phyloP scores from a whole-genome alignment of 2,329 filamentous ascomycete genomes.

The Trichophyton rubrum region DNA sequence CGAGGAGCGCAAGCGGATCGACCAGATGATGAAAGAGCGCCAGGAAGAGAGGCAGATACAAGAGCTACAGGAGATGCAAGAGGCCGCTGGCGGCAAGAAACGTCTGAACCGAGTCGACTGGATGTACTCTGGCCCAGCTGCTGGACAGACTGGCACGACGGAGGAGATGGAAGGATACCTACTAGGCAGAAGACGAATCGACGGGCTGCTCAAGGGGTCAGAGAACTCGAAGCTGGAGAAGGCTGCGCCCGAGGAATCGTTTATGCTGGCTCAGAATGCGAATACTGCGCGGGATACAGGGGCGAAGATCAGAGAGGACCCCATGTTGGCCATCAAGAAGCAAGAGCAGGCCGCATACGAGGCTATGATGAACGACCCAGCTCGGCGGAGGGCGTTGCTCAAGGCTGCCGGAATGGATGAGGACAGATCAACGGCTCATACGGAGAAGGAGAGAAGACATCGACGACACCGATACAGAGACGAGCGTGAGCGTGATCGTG shows the following conservation, averaged over 20 bases:
- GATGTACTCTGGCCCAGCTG: conserved; percentile 89
- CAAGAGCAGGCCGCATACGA: conserved; percentile 76
- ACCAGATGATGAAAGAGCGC: conserved; percentile 82
- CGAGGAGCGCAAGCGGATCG: conserved; percentile 86
- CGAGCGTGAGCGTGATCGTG: conserved; percentile 16
- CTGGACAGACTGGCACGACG: conserved; percentile 57
- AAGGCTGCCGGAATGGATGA: conserved; percentile 34
- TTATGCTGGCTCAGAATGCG: conserved; percentile 46
- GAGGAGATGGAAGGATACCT: conserved; percentile 93
- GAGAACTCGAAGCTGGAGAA: conserved; percentile 75
- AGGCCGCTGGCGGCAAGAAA: conserved; percentile 73
- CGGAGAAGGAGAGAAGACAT: conserved; percentile 38
- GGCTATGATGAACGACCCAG: conserved; percentile 35
- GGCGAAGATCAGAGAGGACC: conserved; percentile 78
- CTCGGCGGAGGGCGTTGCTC: conserved; percentile 50
- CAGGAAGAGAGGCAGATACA: conserved; percentile 88
- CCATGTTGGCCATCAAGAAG: conserved; percentile 82
- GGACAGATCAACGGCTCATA: conserved; percentile 23
- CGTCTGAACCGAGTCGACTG: conserved; percentile 79
- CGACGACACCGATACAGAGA: conserved; percentile 21
- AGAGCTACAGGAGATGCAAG: conserved; percentile 79
- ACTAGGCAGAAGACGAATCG: conserved; percentile 82
- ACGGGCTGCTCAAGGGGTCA: conserved; percentile 69
- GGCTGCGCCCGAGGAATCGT: conserved; percentile 49
- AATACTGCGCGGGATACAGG: conserved; percentile 69